Base-by-base conservation (phyloP, 1,139 yeast genomes). In the Spathaspora sp. region DNA sequence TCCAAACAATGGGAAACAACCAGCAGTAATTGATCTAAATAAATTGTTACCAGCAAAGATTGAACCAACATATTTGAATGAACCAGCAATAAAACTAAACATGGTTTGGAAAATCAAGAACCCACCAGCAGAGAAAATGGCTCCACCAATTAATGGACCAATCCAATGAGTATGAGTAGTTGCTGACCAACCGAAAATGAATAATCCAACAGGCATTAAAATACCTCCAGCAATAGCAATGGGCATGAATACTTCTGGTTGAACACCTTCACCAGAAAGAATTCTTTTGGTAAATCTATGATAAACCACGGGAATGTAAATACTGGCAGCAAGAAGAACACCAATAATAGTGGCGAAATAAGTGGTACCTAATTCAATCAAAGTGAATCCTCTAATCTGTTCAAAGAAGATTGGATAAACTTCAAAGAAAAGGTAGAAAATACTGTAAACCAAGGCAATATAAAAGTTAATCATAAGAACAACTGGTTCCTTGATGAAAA, bases 221-320 rank as follows among this genome's bases (percentile, higher is more conserved):
- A 61, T 38, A 40, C 64, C 51, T 4, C 72, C 72, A 33, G 61
- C 44, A 31, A 68, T 63, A 59, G 84, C 72, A 7, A 80, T 67
- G 9, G 80, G 80, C 38, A 86, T 64, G 48, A 88, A 74, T 47
- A 74, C 76, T 56, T 86, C 93, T 0, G 93, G 89, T 10, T 66
- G 57, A 0, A 80, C 68, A 24, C 59, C 58, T 17, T 80, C 76
- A 27, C 67, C 68, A 25, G 59, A 59, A 4, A 61, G 54, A 6
- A 53, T 45, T n/a, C 64, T 70, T 42, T 67, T 52, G 18, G 69
- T 64, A 44, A 60, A 65, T 2, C 24, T 43, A 17, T 47, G 44
- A 26, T 53, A 47, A 18, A 62, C 55, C 16, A 53, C 39, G 0
- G 61, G 57, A 36, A 63, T 47, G 48, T 65, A 68, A 23, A 60